Conservation (phyloP, 2,329 filamentous ascomycete genomes). For the Penicillium vulpinum region DNA sequence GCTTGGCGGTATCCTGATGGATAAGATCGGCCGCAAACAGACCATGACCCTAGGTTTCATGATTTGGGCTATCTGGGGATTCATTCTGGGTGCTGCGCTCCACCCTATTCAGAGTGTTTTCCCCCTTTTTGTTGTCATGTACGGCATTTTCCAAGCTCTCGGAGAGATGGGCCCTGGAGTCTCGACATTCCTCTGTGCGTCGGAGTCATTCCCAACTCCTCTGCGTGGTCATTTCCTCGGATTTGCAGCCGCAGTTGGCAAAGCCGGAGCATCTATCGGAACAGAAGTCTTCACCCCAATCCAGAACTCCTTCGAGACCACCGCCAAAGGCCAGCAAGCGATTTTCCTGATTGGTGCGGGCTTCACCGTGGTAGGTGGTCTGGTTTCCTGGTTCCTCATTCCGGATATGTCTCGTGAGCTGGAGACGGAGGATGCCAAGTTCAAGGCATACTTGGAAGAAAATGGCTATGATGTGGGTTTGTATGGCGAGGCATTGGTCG, state of each 20-base stretch:
- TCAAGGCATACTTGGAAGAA: slow-evolving; percentile 47
- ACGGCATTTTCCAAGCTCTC: slow-evolving; percentile 52
- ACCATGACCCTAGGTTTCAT: slow-evolving; percentile 55
- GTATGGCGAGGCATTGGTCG: slow-evolving; percentile 13
- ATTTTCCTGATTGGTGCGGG: slow-evolving; percentile 54
- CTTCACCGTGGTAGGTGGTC: slow-evolving; percentile 50
- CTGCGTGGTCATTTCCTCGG: slow-evolving; percentile 54
- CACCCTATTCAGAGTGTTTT: slow-evolving; percentile 49
- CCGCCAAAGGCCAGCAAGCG: slow-evolving; percentile 50
- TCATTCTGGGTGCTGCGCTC: slow-evolving; percentile 53
- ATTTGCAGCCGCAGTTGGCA: slow-evolving; percentile 50
- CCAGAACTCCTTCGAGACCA: slow-evolving; percentile 45
- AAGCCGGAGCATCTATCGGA: slow-evolving; percentile 53
- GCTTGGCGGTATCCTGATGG: slow-evolving; percentile 51
- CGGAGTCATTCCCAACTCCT: slow-evolving; percentile 54
- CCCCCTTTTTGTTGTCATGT: slow-evolving; percentile 54
- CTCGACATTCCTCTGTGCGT: slow-evolving; percentile 39
- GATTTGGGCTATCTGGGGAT: slow-evolving; percentile 49
- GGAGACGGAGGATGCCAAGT: slow-evolving; percentile 48
- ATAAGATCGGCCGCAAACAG: slow-evolving; percentile 52
- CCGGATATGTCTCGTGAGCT: slow-evolving; percentile 47
- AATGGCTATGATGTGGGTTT: slow-evolving; percentile 41
- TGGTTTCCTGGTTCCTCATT: slow-evolving; percentile 50
- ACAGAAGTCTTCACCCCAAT: slow-evolving; percentile 56
- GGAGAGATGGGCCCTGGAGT: slow-evolving; percentile 55